Base-by-base conservation (phyloP, 1,139 yeast species). In the Saccharomyces hybrid region DNA sequence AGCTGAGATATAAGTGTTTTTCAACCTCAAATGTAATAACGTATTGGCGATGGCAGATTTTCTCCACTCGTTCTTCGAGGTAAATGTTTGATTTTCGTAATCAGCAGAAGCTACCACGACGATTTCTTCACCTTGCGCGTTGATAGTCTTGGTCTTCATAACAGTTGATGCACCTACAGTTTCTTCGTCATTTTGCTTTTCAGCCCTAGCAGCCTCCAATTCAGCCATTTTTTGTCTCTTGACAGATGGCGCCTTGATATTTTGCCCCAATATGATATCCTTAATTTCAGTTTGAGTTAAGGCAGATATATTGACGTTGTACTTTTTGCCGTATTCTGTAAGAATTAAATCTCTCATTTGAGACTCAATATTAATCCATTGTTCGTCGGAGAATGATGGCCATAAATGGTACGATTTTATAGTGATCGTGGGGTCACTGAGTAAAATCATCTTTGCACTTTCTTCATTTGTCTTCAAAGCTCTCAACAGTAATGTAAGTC, bases 71-170 rank as follows among this genome's bases (percentile, higher is more conserved):
- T 90, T 84, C 68, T 84, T 85, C 2, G 97, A 88, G 48, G 84
- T 78, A 67, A 93, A 93, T 3, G 85, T 74, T 73, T 83, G 85
- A 63, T 88, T 95, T 66, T 90, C 99, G 67, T 88, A 91, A 61
- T 83, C 83, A 23, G 95, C 83, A 0, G 99, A 90, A 0, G 98
- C 90, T 20, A 93, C 96, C 0, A 96, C 95, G 44, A 87, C 85
- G 65, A 93, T 91, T 64, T 91, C 95, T 67, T 93, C 99, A 42
- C 99, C 99, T 65, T 91, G 97, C 2, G 89, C 96, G 67, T 90
- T 93, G 27, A 86, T 84, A 0, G 96, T 88, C 54, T 84, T 84
- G 0, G 96, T 83, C 63, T 89, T 91, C 64, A 87, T 78, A 0
- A 97, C 96, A 0, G 95, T 84, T 34, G 84, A 72, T 6, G 70